A percentile compares a stretch with the other conserved stretches of the same genome.
These are phyloP conservation scores for Coemansia sp. DNA, from an alignment of 192 early-diverging fungal genomes.

Conservation along the genomic window DNA sequence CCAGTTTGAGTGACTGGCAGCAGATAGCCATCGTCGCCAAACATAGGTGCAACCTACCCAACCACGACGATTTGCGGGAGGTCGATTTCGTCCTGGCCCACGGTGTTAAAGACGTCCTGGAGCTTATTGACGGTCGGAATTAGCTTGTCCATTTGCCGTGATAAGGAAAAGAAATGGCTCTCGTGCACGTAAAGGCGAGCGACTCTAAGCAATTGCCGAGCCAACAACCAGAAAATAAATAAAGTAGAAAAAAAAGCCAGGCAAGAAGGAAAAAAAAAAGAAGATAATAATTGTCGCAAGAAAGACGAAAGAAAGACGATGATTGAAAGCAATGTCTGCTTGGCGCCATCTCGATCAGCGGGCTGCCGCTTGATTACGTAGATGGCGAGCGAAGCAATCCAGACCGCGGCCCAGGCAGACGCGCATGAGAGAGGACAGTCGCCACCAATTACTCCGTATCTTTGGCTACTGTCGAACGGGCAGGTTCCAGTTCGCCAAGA, in stretches of 20 bases:
- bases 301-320: neutral
- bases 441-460: neutral
- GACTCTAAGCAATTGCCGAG: neutral
- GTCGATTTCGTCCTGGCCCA: conserved; percentile 76
- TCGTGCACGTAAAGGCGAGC: conserved; percentile 1
- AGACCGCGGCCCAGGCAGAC: neutral
- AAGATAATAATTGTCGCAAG: conserved; percentile 4
- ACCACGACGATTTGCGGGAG: conserved; percentile 87
- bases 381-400: neutral
- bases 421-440: neutral
- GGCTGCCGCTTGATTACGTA: neutral
- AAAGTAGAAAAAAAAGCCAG: neutral
- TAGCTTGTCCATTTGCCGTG: conserved; percentile 68
- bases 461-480: conserved; percentile 2
- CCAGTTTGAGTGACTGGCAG: neutral
- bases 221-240: neutral
- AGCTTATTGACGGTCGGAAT: conserved; percentile 83
- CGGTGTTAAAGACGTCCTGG: conserved; percentile 79
- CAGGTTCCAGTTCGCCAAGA: conserved; percentile 37
- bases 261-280: neutral
- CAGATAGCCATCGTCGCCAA: neutral
- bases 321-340: neutral
- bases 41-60: conserved; percentile 50
- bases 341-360: neutral
- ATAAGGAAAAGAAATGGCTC: conserved; percentile 8